Base-by-base conservation (phyloP, 768 basidiomycete genomes). In the Serpula lacrymans region DNA sequence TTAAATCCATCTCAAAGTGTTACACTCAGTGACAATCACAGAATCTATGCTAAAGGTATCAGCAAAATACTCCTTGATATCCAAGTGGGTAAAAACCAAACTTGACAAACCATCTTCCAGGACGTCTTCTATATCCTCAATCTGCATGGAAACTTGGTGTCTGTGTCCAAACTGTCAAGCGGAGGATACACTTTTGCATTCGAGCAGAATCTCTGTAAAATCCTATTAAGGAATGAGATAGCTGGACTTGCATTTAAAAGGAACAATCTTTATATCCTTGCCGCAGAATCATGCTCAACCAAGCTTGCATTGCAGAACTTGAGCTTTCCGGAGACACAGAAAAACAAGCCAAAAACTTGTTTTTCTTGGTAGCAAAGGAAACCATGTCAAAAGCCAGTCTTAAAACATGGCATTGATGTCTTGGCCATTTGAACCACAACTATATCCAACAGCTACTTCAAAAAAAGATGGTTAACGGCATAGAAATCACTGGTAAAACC, bases 61-160 rank as follows among this genome's bases (percentile, higher is more conserved):
- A n/a, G n/a, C n/a, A n/a, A n/a, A n/a, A n/a, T n/a, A n/a, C n/a
- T n/a, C n/a, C n/a, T n/a, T n/a, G n/a, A n/a, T n/a, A n/a, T n/a
- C n/a, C n/a, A n/a, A n/a, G n/a, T n/a, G n/a, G n/a, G n/a, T n/a
- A n/a, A n/a, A n/a, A n/a, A n/a, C n/a, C n/a, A n/a, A n/a, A n/a
- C n/a, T n/a, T n/a, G n/a, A n/a, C n/a, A n/a, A 1, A 14, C 34
- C 12, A 16, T 54, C 14, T n/a, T 53, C 21, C 21, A 32, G 4
- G 36, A 50, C 18, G 39, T 45, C 16, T 48, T 39, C 34, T 37
- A 52, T 22, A 47, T 57, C 17, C 53, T 53, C 0, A 36, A 51
- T 3, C 50, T 56, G 16, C 30, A 50, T 6, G 45, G 49, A 8
- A 55, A 58, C 34, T 44, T 55, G 1, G 25, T 55, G 12, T 55